Evolutionary conservation across 2,329 filamentous ascomycete species (phyloP), one percentile per base, ranked within the genome.

Genomic region (Aspergillus transmontanensis): DNA sequence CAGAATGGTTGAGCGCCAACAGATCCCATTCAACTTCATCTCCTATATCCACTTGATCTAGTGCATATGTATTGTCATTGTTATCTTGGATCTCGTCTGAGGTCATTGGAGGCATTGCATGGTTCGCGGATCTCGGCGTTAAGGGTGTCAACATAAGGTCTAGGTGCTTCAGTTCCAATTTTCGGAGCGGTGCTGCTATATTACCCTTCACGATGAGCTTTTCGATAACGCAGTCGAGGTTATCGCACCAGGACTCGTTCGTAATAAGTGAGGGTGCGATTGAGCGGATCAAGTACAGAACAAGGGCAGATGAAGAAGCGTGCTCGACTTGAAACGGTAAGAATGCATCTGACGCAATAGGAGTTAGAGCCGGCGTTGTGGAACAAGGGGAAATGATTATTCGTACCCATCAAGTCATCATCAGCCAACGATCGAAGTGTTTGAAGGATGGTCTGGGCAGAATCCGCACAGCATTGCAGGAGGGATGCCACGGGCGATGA

Each of bases 301-400:
- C 71, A 41, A 81, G 80, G 0, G 78, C 76, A 1, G 79, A 80
- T 0, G 79, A 80, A 9, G 77, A 81, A 6, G 79, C 78, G 43
- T 79, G 78, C 61, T 81, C 79, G 12, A 80, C 73, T 50, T 81
- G 78, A 14, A 80, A 81, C 0, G 79, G 79, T 1, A 81, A 28
- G 12, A 80, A 80, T 1, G 78, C 75, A 43, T 78, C 75, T 71
- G 28, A 39, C 9, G 26, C 1, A 7, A n/a, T 43, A 10, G 4
- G 23, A 10, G 14, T n/a, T 4, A 50, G 46, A 2, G 26, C 6
- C 10, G 23, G 26, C 26, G 7, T 19, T 16, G 1, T 28, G 16
- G 5, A 28, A 50, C 12, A 34, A 50, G 12, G 6, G 16, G 2
- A 28, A 14, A 16, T 7, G 14, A 7, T 53, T 63, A 16, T 54